A percentile compares a stretch with the other conserved stretches of the same genome.
Evolutionary conservation across 306 rosid species (phyloP).

Genomic region (Ochetophila trinervis): DNA sequence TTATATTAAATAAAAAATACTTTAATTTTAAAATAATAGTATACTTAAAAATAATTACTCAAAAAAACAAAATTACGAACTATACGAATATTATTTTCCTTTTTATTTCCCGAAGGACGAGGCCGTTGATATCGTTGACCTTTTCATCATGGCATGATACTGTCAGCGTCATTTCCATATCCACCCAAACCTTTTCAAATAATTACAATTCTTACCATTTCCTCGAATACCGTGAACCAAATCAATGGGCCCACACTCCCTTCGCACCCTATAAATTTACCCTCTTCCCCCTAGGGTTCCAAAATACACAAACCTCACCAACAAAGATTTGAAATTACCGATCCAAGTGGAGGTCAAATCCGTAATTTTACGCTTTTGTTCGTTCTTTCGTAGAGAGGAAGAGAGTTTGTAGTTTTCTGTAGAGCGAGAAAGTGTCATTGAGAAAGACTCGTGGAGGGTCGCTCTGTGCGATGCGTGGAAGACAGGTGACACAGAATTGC

Average conservation of each 20-base stretch:
- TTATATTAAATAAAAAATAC: too few relatives aligned
- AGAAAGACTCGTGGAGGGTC: constrained; percentile 35
- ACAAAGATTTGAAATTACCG: background rate
- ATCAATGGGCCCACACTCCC: background rate
- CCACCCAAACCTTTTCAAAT: background rate
- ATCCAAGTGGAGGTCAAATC: constrained; percentile 10
- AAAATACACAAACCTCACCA: background rate
- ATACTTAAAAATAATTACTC: too few relatives aligned
- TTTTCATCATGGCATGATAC: too few relatives aligned
- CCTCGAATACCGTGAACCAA: background rate
- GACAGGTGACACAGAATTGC: constrained; percentile 22
- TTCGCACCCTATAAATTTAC: constrained; percentile 8
- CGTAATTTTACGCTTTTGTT: constrained; percentile 9
- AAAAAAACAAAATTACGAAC: too few relatives aligned
- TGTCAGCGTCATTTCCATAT: background rate
- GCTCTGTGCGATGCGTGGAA: constrained; percentile 40
- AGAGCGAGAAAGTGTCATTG: constrained; percentile 6
- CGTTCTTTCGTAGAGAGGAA: background rate
- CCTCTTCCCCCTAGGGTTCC: background rate
- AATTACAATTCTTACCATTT: background rate
- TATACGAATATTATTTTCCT: too few relatives aligned
- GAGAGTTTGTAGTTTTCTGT: background rate
- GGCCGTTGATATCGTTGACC: too few relatives aligned
- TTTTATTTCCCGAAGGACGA: too few relatives aligned
- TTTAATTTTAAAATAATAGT: too few relatives aligned